Conservation (phyloP, 805 yeast genomes). For the Wickerhamomyces bovis region DNA sequence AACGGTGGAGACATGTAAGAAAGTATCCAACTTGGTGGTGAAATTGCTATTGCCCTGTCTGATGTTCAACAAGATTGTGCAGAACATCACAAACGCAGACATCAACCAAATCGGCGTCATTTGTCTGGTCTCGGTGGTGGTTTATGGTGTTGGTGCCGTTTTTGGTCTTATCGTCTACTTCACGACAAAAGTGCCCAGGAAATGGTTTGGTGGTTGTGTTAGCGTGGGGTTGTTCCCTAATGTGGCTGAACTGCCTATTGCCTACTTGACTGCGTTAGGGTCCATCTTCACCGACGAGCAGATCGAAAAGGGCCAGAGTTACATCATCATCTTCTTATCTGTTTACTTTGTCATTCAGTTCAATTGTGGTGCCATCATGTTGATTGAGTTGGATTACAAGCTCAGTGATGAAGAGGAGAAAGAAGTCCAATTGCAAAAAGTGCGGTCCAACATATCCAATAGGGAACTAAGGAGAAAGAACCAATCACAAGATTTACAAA, state of each 20-base stretch:
- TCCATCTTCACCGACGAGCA: slow-evolving; percentile 46
- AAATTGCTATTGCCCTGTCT: slow-evolving; percentile 61
- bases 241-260: slow-evolving; percentile 73
- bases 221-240: slow-evolving; percentile 71
- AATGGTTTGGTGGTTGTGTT: slow-evolving; percentile 67
- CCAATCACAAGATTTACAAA: not conserved
- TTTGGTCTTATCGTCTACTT: slow-evolving; percentile 4
- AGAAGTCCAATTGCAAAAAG: slow-evolving; percentile 5
- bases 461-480: not conserved
- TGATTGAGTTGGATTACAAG: slow-evolving; percentile 58
- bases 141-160: slow-evolving; percentile 43
- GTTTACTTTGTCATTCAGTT: slow-evolving; percentile 58
- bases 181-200: slow-evolving; percentile 36
- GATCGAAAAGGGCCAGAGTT: slow-evolving; percentile 75
- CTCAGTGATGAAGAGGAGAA: slow-evolving; percentile 1
- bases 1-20: slow-evolving; percentile 55
- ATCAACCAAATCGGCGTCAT: slow-evolving; percentile 67
- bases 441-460: not conserved
- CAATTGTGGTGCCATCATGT: slow-evolving; percentile 67
- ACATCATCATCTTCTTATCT: slow-evolving; percentile 70
- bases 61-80: slow-evolving; percentile 56
- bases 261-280: slow-evolving; percentile 53
- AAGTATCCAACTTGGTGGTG: slow-evolving; percentile 58
- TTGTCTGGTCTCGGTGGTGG: slow-evolving; percentile 39
- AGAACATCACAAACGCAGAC: slow-evolving; percentile 54